A percentile compares a stretch with the other conserved stretches of the same genome.
phyloP scores from a whole-genome alignment of 352 stramenopile species.

The Pythium sukuiense region DNA sequence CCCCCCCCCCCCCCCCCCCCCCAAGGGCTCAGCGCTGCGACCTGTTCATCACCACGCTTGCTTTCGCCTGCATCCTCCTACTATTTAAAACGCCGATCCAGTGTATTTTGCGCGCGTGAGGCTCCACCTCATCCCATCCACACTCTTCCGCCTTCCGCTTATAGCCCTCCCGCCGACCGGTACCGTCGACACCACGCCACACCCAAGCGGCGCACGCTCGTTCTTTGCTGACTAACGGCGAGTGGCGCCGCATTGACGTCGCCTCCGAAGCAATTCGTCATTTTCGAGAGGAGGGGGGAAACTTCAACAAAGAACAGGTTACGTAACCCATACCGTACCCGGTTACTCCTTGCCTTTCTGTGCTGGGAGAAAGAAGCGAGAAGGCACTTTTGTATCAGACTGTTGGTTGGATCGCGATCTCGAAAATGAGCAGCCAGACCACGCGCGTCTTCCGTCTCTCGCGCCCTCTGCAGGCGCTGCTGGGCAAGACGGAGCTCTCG shows the following conservation, averaged over 20 bases:
- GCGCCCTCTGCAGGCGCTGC: conserved; percentile 49
- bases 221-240: not conserved
- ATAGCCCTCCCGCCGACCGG: not conserved
- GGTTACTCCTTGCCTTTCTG: not conserved
- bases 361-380: not conserved
- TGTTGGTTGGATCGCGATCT: not conserved
- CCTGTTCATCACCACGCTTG: not conserved
- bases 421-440: conserved; percentile 15
- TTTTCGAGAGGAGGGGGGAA: not conserved
- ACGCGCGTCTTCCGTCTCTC: conserved; percentile 66
- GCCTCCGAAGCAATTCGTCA: not conserved
- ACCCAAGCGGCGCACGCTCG: too few species aligned
- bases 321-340: not conserved
- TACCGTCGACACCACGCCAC: not conserved
- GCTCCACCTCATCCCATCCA: too few species aligned
- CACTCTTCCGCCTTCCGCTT: not conserved
- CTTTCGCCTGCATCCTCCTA: not conserved
- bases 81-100: not conserved
- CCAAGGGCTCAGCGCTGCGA: not conserved
- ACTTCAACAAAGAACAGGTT: not conserved
- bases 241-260: not conserved
- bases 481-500: conserved; percentile 72
- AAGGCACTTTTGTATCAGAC: not conserved
- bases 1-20: too few species aligned
- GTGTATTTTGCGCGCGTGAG: not conserved